Evolutionary conservation across 768 basidiomycete genomes (phyloP).

Genomic region (Boletus huronensis): DNA sequence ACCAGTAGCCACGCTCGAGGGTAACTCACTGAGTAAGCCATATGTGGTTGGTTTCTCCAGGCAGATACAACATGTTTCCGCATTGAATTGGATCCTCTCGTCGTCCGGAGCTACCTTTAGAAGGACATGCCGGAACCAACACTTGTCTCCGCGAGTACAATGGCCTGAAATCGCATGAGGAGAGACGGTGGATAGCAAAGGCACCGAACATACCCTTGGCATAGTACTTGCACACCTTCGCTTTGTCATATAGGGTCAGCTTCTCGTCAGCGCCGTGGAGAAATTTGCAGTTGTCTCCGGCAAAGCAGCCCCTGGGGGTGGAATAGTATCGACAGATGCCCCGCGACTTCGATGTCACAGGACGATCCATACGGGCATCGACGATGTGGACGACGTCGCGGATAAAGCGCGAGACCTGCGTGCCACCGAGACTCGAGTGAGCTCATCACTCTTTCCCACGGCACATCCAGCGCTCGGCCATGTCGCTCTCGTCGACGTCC

Average conservation of each 20-base stretch:
- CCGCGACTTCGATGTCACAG: constrained; percentile 65
- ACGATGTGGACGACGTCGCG: constrained; percentile 7
- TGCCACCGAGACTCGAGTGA: not conserved
- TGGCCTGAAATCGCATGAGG: constrained; percentile 44
- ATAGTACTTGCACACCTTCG: constrained; percentile 67
- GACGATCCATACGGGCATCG: constrained; percentile 44
- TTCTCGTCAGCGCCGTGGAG: constrained; percentile 53
- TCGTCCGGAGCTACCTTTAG: constrained; percentile 20
- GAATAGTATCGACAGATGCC: constrained; percentile 70
- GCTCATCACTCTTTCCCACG: constrained; percentile 18
- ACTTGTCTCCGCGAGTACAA: constrained; percentile 64
- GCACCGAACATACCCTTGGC: constrained; percentile 43
- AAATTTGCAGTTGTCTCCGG: constrained; percentile 71
- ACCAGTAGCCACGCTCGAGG: not conserved
- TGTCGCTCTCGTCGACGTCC: constrained; percentile 76
- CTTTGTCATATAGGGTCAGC: constrained; percentile 67
- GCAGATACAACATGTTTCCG: constrained; percentile 66
- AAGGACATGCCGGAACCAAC: constrained; percentile 70
- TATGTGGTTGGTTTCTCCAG: constrained; percentile 68
- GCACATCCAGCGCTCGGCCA: constrained; percentile 21
- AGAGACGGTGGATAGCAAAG: not conserved
- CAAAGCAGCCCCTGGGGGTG: constrained; percentile 64
- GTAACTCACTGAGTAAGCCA: constrained; percentile 59
- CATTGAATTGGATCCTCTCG: constrained; percentile 31
- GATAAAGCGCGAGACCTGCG: not conserved